Evolutionary conservation across 2,329 filamentous ascomycete species (phyloP).

Genomic region (Pestalotiopsis sp.): DNA sequence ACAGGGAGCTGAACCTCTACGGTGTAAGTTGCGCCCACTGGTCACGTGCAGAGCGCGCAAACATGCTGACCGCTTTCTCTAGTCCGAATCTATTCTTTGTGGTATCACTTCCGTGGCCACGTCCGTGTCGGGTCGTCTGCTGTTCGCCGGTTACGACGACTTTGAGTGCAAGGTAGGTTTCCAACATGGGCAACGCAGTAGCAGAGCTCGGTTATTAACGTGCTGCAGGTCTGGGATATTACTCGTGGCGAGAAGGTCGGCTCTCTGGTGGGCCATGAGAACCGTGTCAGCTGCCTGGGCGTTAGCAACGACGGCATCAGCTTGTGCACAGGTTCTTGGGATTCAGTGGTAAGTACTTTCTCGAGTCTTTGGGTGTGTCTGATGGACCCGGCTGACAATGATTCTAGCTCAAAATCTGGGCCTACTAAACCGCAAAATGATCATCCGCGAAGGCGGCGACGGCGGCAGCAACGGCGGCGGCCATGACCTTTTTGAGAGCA

Average conservation of each 20-base stretch:
- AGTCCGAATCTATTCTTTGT: conserved; percentile 97
- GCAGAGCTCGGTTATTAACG: not conserved
- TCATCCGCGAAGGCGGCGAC: not conserved
- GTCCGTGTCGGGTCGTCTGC: conserved; percentile 89
- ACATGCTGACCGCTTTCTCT: conserved; percentile 29
- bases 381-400: conserved; percentile 54
- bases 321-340: conserved; percentile 99
- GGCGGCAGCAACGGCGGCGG: conserved; percentile 13
- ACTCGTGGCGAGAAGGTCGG: conserved; percentile 96
- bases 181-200: not conserved
- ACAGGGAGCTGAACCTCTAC: conserved; percentile 75
- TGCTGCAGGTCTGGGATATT: conserved; percentile 87
- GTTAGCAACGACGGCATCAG: conserved; percentile 99
- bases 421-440: conserved; percentile 58
- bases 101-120: conserved; percentile 98
- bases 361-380: conserved; percentile 14
- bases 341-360: conserved; percentile 82
- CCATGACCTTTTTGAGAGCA: conserved; percentile 11
- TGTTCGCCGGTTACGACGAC: conserved; percentile 98
- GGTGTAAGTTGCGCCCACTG: conserved; percentile 52
- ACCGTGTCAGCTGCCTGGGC: conserved; percentile 96
- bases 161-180: conserved; percentile 97
- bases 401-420: conserved; percentile 81
- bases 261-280: conserved; percentile 95
- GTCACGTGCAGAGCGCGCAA: not conserved